Base-by-base conservation (phyloP, 768 basidiomycete species). In the Serendipita sp. region DNA sequence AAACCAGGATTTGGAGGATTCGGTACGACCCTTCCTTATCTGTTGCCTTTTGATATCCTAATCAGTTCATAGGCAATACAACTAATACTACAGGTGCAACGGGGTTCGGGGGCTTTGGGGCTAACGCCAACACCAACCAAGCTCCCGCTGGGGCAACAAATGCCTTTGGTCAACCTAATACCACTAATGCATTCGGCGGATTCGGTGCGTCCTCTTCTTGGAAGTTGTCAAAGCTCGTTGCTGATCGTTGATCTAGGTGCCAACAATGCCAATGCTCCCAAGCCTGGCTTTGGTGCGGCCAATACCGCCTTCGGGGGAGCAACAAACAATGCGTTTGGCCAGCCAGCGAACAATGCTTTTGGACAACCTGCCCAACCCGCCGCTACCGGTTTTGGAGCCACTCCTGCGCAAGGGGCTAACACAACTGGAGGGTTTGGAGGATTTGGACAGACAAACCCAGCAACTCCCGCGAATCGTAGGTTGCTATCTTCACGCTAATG, bases 361-460 rank as follows among this genome's bases (percentile, higher is more conserved):
- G 82, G 83, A 44, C 72, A 75, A 66, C 70, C 72, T 62, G 71
- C 76, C 1, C 78, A 79, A 67, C 77, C 74, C 62, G 70, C 74
- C 3, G 67, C 75, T 18, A 68, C 74, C 15, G 77, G 73, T 13
- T 80, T 80, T 67, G 76, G 79, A 62, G 73, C 76, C 1, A 82
- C 82, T 69, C 77, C 77, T 15, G 68, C 70, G 31, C 66, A 73
- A 16, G 65, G 72, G 2, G 67, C 72, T 31, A 71, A 73, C 16
- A 68, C 23, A 23, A 23, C 70, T 44, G 48, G 48, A 8, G 29
- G 8, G 5, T 18, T 31, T 31, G 48, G 48, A 18, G 48, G 48
- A 50, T 50, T 50, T n/a, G 48, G 48, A 31, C 18, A 18, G 48
- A 50, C 48, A 18, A 50, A 50, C n/a, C 48, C 6, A 31, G 69